phyloP scores from a whole-genome alignment of 139 green algal genomes.

The Axilococcus clingmanii region DNA sequence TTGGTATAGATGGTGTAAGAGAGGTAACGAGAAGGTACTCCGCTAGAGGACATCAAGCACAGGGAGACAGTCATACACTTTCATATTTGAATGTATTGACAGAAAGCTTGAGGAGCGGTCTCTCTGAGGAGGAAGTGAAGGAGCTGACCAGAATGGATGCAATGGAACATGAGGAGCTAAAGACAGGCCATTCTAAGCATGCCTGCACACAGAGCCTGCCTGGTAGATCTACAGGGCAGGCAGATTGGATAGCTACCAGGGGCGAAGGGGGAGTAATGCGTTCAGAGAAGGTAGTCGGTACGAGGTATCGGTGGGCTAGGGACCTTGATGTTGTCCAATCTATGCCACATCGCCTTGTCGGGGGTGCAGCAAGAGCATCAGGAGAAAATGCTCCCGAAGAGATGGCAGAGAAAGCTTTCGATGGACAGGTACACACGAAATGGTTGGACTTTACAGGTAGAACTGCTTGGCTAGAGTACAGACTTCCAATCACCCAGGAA shows the following conservation, averaged over 20 bases:
- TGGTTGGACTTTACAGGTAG: conserved; percentile 69
- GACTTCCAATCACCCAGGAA: conserved; percentile 14
- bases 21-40: conserved; percentile 70
- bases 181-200: too few species aligned
- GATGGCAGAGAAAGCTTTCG: conserved; percentile 13
- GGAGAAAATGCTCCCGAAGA: conserved; percentile 25
- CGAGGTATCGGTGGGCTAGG: conserved; percentile 11
- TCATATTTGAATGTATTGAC: conserved; percentile 1
- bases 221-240: conserved; percentile 25
- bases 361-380: conserved; percentile 29
- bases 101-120: neutral
- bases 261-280: conserved; percentile 21
- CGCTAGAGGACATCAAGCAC: neutral
- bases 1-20: conserved; percentile 27
- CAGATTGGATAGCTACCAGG: conserved; percentile 19
- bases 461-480: conserved; percentile 52
- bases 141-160: neutral
- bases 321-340: conserved; percentile 1
- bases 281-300: conserved; percentile 1
- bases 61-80: neutral
- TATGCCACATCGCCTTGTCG: conserved; percentile 9
- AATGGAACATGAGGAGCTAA: neutral
- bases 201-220: conserved; percentile 8
- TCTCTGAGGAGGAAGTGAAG: neutral
- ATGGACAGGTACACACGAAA: conserved; percentile 41